Evolutionary conservation across 257 asterid species (phyloP).

Genomic region (Orobanche coerulescens): DNA sequence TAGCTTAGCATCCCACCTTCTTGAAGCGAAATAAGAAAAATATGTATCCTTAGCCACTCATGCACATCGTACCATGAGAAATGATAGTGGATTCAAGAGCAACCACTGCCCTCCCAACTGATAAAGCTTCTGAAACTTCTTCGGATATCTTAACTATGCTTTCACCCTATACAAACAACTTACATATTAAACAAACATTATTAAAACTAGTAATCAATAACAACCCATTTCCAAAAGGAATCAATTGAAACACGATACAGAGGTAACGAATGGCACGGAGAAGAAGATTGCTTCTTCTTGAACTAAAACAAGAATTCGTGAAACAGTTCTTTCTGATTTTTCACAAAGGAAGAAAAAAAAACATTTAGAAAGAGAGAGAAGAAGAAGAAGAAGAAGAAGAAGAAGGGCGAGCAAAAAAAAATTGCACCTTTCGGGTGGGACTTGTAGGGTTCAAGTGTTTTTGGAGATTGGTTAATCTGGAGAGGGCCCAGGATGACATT

Average conservation of each 20-base stretch:
- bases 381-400: no score
- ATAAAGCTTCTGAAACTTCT: slow-evolving; percentile 80
- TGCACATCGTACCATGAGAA: slow-evolving; percentile 59
- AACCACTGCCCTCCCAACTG: slow-evolving; percentile 64
- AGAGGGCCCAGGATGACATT: slow-evolving; percentile 47
- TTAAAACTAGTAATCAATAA: background rate
- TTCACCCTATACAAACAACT: slow-evolving; percentile 28
- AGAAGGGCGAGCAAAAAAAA: background rate
- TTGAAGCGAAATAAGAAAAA: background rate
- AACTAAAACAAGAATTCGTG: background rate
- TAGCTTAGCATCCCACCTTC: background rate
- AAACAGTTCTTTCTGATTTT: background rate
- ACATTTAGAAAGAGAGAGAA: no score
- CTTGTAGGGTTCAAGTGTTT: slow-evolving; percentile 36
- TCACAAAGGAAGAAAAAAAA: background rate
- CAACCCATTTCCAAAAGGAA: background rate
- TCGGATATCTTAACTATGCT: slow-evolving; percentile 44
- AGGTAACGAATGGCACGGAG: background rate
- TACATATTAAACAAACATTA: background rate
- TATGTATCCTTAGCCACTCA: background rate
- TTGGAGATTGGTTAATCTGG: slow-evolving; percentile 40
- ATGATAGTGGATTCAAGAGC: slow-evolving; percentile 96
- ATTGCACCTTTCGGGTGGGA: slow-evolving; percentile 28
- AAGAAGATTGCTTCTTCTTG: background rate
- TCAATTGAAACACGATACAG: background rate